These are phyloP conservation scores for Gaeumannomyces sp. DNA, from an alignment of 2,329 filamentous ascomycete genomes.

Conservation along the genomic window DNA sequence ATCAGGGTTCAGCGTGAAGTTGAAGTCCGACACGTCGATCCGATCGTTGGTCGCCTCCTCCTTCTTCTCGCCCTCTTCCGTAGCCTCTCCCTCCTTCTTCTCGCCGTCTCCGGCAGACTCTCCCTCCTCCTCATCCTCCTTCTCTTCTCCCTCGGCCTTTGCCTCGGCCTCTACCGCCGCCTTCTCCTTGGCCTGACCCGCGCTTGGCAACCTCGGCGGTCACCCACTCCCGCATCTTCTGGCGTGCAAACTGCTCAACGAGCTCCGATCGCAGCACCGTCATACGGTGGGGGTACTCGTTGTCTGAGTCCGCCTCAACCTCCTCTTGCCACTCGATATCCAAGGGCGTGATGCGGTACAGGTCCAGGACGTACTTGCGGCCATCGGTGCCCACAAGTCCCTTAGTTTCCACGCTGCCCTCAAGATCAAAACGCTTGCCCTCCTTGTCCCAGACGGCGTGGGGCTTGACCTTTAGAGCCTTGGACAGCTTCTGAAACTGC, in stretches of 20 bases:
- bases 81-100: conserved; percentile 21
- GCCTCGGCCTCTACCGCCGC: conserved; percentile 19
- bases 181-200: conserved; percentile 33
- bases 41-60: conserved; percentile 51
- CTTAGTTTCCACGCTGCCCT: conserved; percentile 96
- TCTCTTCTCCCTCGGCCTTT: conserved; percentile 22
- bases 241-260: conserved; percentile 76
- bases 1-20: conserved; percentile 87
- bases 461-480: conserved; percentile 84
- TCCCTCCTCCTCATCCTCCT: conserved; percentile 21
- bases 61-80: conserved; percentile 16
- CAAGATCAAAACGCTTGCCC: conserved; percentile 79
- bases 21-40: conserved; percentile 82
- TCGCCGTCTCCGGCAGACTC: conserved; percentile 23
- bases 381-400: conserved; percentile 95
- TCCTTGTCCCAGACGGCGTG: conserved; percentile 99
- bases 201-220: conserved; percentile 68
- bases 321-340: conserved; percentile 90
- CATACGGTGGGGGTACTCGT: conserved; percentile 89
- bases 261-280: conserved; percentile 86
- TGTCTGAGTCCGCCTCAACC: conserved; percentile 40
- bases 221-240: conserved; percentile 85
- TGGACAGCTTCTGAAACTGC: conserved; percentile 85
- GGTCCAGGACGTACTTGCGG: conserved; percentile 92
- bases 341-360: conserved; percentile 89